Conservation (phyloP, 768 basidiomycete genomes). For the Symmetrospora coprosmae region DNA sequence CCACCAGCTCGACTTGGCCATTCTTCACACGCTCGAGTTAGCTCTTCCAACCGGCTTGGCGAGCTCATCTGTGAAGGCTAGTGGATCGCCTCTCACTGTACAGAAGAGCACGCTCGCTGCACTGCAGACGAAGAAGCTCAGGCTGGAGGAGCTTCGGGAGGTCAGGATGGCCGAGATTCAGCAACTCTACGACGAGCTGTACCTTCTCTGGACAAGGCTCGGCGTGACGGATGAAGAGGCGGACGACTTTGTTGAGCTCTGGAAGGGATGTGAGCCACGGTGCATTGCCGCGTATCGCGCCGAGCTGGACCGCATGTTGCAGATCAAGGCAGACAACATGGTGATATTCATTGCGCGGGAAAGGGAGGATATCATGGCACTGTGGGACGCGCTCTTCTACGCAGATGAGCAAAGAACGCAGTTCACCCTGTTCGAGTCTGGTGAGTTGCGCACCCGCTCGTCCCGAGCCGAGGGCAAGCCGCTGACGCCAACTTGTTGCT, state of each 20-base stretch:
- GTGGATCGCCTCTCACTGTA: too few relatives aligned
- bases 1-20: too few relatives aligned
- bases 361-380: conserved; percentile 57
- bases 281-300: conserved; percentile 49
- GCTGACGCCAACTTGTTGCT: conserved; percentile 21
- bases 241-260: conserved; percentile 75
- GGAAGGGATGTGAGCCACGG: conserved; percentile 61
- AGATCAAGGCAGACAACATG: conserved; percentile 76
- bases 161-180: conserved; percentile 53
- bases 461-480: conserved; percentile 69
- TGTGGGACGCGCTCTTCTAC: conserved; percentile 66
- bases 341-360: conserved; percentile 67
- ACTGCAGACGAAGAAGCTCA: neutral
- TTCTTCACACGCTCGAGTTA: too few relatives aligned
- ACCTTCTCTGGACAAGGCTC: conserved; percentile 73
- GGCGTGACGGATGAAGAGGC: conserved; percentile 65
- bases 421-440: neutral
- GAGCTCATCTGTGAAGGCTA: too few relatives aligned
- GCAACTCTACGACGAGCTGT: conserved; percentile 81
- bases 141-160: neutral
- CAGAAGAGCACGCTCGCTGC: neutral
- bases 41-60: too few relatives aligned
- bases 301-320: conserved; percentile 78
- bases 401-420: conserved; percentile 52
- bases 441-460: conserved; percentile 43